Evolutionary conservation across 2,329 filamentous ascomycete species (phyloP), one percentile per base, ranked within the genome.

Genomic region (Aspergillus quadrilineatus): DNA sequence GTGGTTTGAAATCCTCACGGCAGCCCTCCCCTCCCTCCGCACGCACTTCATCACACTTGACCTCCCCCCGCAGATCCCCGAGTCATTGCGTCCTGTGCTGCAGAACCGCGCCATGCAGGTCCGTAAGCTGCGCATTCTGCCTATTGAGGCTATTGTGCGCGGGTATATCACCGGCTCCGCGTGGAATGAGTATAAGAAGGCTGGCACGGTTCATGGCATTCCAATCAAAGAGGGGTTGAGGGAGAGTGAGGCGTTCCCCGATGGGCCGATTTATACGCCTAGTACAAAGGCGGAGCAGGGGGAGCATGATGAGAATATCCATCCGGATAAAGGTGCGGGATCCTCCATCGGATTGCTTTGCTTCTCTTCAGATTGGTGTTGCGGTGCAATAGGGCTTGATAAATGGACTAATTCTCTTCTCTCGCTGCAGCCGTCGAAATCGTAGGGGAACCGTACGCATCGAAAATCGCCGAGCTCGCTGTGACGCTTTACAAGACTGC

Each of bases 111-210:
- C 83, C 70, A 95, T 96, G 91, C 83, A 85, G 63, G 89, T 93
- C 54, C 85, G 86, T 60, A 85, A 85, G 62, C 80, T 91, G 56
- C 83, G 86, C 65, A 85, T 94, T 61, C 85, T 95, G 57, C 89
- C 89, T 26, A 80, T 95, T 60, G 89, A 93, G 75, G 89, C 86
- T 43, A 93, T 93, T 60, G 89, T 95, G n/a, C 86, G 91, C 56
- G 92, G 92, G 63, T 96, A 96, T 77, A 86, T 96, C 70, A 92
- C 92, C 5, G 92, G 92, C 43, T 89, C 86, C 45, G 91, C 89
- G 0, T 96, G 90, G 88, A 81, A 81, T 39, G 91, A 96, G 77
- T 90, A 94, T 77, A 77, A 84, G 69, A 80, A 82, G 62, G 80
- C 76, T 17, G 89, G 89, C 51, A 95, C 90, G 1, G 88, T 96